Percentiles rank a stretch among this genome's conserved stretches.
phyloP scores from a whole-genome alignment of 2,329 filamentous ascomycete genomes.

The Diaporthe velutina region DNA sequence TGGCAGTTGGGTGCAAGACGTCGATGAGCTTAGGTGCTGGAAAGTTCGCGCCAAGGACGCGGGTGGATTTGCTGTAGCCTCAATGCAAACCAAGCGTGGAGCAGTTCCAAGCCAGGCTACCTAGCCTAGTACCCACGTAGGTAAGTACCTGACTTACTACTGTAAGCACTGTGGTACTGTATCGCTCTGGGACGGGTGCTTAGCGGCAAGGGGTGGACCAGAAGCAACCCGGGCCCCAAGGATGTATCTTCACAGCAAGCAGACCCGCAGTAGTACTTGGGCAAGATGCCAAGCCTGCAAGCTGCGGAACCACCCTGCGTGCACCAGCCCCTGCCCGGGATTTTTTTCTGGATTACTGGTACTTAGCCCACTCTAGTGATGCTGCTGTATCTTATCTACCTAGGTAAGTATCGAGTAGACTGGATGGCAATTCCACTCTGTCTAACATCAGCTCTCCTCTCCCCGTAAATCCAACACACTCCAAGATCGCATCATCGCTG shows the following conservation, averaged over 20 bases:
- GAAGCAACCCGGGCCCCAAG: background rate
- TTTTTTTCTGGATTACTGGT: conserved; percentile 1
- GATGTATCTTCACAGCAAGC: conserved; percentile 8
- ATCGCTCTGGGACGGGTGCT: background rate
- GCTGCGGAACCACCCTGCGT: conserved; percentile 25
- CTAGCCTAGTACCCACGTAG: background rate
- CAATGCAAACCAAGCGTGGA: background rate
- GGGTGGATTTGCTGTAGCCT: conserved; percentile 23
- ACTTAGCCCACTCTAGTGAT: background rate
- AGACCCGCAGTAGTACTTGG: background rate
- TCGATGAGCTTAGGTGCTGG: conserved; percentile 25
- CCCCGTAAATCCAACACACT: conserved; percentile 15
- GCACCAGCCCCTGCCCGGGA: conserved; percentile 15
- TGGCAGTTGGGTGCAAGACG: background rate
- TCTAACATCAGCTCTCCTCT: conserved; percentile 5
- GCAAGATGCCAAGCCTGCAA: conserved; percentile 16
- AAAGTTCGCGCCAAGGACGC: conserved; percentile 29
- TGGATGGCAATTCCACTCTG: conserved; percentile 20
- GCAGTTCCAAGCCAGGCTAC: background rate
- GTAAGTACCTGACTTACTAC: background rate
- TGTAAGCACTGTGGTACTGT: no score
- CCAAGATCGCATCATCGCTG: conserved; percentile 36
- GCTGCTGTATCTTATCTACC: conserved; percentile 23
- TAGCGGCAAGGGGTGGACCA: background rate
- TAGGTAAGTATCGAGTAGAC: conserved; percentile 12